A percentile compares a stretch with the other conserved stretches of the same genome.
Conservation (phyloP, 805 yeast species). For the Huiozyma sinensis region DNA sequence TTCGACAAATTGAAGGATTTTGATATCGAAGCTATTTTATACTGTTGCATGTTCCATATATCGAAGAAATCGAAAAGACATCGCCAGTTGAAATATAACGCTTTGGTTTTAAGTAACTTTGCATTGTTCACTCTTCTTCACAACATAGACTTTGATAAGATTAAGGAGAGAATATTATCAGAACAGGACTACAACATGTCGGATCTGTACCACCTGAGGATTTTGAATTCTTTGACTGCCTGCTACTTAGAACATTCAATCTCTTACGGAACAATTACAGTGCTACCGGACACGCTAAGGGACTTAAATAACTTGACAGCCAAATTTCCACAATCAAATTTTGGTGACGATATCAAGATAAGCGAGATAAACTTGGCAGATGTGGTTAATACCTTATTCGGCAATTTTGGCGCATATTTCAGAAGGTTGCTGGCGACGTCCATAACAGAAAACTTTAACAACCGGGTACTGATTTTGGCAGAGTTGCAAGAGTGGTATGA, state of each 20-base stretch:
- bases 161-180: conserved; percentile 29
- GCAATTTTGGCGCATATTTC: conserved; percentile 21
- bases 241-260: conserved; percentile 42
- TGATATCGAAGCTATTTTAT: conserved; percentile 50
- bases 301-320: conserved; percentile 36
- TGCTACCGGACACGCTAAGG: conserved; percentile 18
- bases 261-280: conserved; percentile 33
- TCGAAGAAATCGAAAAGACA: conserved; percentile 39
- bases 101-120: conserved; percentile 42
- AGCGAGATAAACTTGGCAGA: conserved; percentile 38
- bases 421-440: conserved; percentile 7
- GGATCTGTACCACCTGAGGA: conserved; percentile 44
- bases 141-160: conserved; percentile 35
- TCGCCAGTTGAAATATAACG: conserved; percentile 40
- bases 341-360: conserved; percentile 46
- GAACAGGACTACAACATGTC: conserved; percentile 22
- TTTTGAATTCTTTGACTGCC: conserved; percentile 42
- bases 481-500: conserved; percentile 37
- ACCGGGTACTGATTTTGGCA: conserved; percentile 13
- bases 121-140: conserved; percentile 41
- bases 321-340: conserved; percentile 38
- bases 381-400: conserved; percentile 20
- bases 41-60: conserved; percentile 43
- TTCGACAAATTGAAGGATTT: conserved; percentile 46
- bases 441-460: neutral